These are phyloP conservation scores for Catharanthus roseus DNA, from an alignment of 257 asterid genomes.

Conservation along the genomic window DNA sequence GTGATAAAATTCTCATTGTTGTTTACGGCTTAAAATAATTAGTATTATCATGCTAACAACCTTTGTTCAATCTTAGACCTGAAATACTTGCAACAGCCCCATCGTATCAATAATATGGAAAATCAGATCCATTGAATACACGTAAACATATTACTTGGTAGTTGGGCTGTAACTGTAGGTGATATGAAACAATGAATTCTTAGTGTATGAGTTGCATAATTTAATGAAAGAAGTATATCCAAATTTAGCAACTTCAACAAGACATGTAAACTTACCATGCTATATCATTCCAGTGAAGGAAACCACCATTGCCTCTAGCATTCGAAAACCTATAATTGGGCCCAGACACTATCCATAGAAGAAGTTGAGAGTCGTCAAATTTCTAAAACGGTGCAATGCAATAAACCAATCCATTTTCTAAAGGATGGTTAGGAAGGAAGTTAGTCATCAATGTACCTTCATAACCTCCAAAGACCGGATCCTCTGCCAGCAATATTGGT, in stretches of 20 bases:
- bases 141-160: background rate
- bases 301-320: constrained; percentile 90
- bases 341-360: constrained; percentile 52
- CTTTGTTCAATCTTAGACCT: background rate
- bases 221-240: background rate
- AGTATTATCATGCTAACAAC: background rate
- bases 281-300: constrained; percentile 67
- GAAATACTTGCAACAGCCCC: background rate
- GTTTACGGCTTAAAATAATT: too few species aligned
- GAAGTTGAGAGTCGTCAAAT: constrained; percentile 14
- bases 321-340: constrained; percentile 72
- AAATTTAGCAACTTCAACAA: background rate
- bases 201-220: background rate
- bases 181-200: background rate
- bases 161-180: background rate
- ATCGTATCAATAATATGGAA: background rate
- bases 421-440: constrained; percentile 11
- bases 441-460: constrained; percentile 43
- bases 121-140: background rate
- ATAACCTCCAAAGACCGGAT: constrained; percentile 84
- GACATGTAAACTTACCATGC: constrained; percentile 43
- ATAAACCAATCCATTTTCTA: background rate
- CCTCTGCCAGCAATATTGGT: constrained; percentile 80
- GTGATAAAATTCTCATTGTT: too few species aligned
- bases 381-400: background rate